Conservation (phyloP, 139 green algal species). For the Chlamydomonas eustigma region DNA sequence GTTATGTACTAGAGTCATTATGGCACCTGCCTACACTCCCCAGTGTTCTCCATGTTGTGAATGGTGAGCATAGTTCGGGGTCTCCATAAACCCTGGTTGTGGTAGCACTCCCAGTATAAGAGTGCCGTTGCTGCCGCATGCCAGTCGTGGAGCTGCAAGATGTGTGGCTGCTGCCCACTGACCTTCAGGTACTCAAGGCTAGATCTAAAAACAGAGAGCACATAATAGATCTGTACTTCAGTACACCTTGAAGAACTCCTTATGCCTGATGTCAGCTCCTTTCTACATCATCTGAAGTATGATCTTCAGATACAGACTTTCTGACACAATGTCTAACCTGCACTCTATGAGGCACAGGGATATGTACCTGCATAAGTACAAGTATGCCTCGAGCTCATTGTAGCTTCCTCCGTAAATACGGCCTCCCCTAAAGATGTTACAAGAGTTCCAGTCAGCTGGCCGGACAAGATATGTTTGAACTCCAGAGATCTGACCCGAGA, state of each 20-base stretch:
- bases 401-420: constrained; percentile 91
- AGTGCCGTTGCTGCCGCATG: constrained; percentile 70
- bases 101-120: constrained; percentile 81
- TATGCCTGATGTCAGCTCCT: no score
- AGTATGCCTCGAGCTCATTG: constrained; percentile 93
- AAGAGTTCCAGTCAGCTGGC: constrained; percentile 53
- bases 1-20: no score
- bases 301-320: no score
- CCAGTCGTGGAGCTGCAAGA: constrained; percentile 91
- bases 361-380: constrained; percentile 91
- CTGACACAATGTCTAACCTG: no score
- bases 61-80: constrained; percentile 80
- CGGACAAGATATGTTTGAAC: constrained; percentile 60
- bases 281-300: no score
- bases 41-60: constrained; percentile 94
- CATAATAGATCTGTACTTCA: no score
- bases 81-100: constrained; percentile 36
- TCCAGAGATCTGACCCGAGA: constrained; percentile 42
- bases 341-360: no score
- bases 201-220: constrained; percentile 66
- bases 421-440: constrained; percentile 73
- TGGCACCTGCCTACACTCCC: constrained; percentile 65
- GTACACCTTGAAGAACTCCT: no score
- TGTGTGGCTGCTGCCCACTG: constrained; percentile 40
- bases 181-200: constrained; percentile 74